These are phyloP conservation scores for Leccinum truebloodii DNA, from an alignment of 768 basidiomycete genomes.

Conservation along the genomic window DNA sequence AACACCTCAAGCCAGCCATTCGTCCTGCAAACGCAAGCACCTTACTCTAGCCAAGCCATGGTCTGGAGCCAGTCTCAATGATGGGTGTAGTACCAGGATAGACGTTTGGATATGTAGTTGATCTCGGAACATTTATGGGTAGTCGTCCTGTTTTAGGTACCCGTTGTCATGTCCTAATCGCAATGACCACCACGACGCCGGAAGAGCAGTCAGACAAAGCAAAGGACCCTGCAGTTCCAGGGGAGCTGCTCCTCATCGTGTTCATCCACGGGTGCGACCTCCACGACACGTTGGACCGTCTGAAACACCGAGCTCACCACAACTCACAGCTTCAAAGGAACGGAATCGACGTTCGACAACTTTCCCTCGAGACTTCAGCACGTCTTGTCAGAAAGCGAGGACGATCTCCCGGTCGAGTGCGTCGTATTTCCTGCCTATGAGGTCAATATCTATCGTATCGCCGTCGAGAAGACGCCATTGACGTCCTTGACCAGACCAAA, in stretches of 20 bases:
- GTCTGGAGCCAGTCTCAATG: slow-evolving; percentile 34
- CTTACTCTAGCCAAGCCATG: slow-evolving; percentile 47
- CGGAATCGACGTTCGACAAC: slow-evolving; percentile 68
- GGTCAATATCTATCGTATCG: slow-evolving; percentile 40
- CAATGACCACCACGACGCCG: slow-evolving; percentile 12
- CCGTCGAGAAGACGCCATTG: slow-evolving; percentile 6
- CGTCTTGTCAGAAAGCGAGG: slow-evolving; percentile 65
- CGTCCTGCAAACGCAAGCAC: slow-evolving; percentile 52
- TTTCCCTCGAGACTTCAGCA: slow-evolving; percentile 84
- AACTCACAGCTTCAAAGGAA: slow-evolving; percentile 50
- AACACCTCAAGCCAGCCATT: slow-evolving; percentile 33
- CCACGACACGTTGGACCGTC: background rate
- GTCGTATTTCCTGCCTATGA: slow-evolving; percentile 90
- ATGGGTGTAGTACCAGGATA: background rate
- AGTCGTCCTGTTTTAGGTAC: slow-evolving; percentile 16
- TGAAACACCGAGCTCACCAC: slow-evolving; percentile 4
- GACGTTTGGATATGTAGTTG: background rate
- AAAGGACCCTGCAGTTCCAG: slow-evolving; percentile 14
- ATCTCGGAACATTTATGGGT: background rate
- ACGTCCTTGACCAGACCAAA: slow-evolving; percentile 63
- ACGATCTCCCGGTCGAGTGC: slow-evolving; percentile 61
- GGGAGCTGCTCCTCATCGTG: slow-evolving; percentile 61
- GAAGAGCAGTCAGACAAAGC: slow-evolving; percentile 11
- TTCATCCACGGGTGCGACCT: slow-evolving; percentile 75
- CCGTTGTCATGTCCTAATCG: background rate